phyloP scores from a whole-genome alignment of 2,329 filamentous ascomycete species.

The Alternaria rosae region DNA sequence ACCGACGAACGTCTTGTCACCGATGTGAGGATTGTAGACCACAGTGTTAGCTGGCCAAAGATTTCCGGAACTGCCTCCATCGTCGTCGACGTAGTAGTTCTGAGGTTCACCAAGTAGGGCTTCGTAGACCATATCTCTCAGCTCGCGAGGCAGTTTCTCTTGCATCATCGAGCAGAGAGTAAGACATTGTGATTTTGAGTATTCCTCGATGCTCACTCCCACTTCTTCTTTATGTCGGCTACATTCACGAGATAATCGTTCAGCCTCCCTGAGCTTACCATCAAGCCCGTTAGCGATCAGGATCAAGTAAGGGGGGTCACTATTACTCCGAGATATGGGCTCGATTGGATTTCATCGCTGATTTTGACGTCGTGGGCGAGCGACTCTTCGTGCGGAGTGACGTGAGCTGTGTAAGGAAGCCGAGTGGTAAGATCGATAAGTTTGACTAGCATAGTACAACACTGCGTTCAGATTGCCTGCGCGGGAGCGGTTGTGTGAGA shows the following conservation, averaged over 20 bases:
- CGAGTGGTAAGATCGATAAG: not conserved
- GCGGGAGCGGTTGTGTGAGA: not conserved
- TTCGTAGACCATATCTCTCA: not conserved
- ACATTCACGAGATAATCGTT: not conserved
- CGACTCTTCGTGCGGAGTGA: not conserved
- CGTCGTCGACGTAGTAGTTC: not conserved
- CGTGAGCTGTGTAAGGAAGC: not conserved
- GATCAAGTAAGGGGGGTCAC: not conserved
- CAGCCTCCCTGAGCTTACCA: not conserved
- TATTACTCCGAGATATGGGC: not conserved
- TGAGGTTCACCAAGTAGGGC: not conserved
- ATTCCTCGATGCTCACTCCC: not conserved
- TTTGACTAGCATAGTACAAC: not conserved
- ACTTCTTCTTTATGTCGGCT: not conserved
- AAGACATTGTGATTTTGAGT: not conserved
- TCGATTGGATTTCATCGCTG: not conserved
- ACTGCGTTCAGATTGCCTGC: not conserved
- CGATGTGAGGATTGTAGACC: not conserved
- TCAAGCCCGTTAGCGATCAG: not conserved
- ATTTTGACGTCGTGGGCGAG: not conserved
- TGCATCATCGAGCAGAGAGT: not conserved
- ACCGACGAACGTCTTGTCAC: not conserved
- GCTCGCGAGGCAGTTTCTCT: not conserved
- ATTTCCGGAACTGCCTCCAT: not conserved
- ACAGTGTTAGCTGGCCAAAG: not conserved